Evolutionary conservation across 164 flowering plant species (phyloP).

Genomic region (Tetracentron sinense): DNA sequence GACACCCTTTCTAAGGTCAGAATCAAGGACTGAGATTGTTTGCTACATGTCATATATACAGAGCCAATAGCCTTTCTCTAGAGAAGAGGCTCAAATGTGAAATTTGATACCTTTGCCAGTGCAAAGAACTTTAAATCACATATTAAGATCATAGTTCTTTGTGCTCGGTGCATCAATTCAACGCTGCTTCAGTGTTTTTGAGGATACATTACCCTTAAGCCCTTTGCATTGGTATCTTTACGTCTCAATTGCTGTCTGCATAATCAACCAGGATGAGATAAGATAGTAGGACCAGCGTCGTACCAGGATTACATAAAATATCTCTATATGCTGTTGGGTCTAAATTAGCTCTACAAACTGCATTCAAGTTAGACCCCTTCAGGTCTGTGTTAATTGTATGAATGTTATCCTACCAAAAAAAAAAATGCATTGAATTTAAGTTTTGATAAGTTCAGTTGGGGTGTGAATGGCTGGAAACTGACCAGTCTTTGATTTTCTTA

Average conservation of each 20-base stretch:
- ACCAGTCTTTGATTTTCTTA: not conserved
- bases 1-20: not conserved
- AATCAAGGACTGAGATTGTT: not conserved
- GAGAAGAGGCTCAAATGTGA: not conserved
- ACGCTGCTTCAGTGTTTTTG: too few species aligned
- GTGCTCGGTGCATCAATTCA: not conserved
- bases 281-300: not conserved
- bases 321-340: not conserved
- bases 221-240: not conserved
- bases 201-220: not conserved
- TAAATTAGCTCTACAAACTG: too few species aligned
- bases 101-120: not conserved
- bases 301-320: too few species aligned
- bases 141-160: not conserved
- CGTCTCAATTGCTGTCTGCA: not conserved
- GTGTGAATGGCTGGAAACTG: not conserved
- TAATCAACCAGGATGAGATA: not conserved
- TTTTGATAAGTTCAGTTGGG: too few species aligned
- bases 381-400: too few species aligned
- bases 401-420: too few species aligned
- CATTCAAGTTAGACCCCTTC: too few species aligned
- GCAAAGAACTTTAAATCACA: not conserved
- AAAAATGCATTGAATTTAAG: too few species aligned
- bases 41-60: not conserved
- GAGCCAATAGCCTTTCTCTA: not conserved